Conservation (phyloP, 1,139 yeast species). For the Lodderomyces margitis region DNA sequence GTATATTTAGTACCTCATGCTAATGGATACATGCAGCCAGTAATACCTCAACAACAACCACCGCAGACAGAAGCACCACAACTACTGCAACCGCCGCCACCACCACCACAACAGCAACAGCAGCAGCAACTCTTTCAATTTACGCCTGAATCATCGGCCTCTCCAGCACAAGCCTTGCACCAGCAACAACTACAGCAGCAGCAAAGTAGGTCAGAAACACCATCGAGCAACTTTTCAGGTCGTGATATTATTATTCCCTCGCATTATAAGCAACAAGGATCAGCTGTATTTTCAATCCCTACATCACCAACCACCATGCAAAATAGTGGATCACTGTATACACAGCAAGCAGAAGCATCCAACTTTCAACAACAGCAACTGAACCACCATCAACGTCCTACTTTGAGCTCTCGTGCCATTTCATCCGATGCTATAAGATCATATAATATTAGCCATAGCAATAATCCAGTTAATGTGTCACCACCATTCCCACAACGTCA, state of each 20-base stretch:
- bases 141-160: conserved; percentile 3
- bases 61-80: conserved; percentile 9
- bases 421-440: conserved; percentile 15
- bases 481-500: conserved; percentile 10
- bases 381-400: conserved; percentile 7
- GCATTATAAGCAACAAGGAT: conserved; percentile 21
- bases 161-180: conserved; percentile 8
- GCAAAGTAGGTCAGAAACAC: conserved; percentile 8
- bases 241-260: conserved; percentile 4
- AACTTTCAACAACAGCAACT: not conserved
- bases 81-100: conserved; percentile 9
- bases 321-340: conserved; percentile 4
- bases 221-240: not conserved
- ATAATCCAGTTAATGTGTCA: conserved; percentile 6
- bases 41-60: conserved; percentile 8
- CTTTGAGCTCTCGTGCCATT: conserved; percentile 9
- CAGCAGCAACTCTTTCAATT: not conserved
- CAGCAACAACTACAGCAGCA: conserved; percentile 8
- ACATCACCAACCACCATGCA: conserved; percentile 25
- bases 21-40: conserved; percentile 14
- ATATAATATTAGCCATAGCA: conserved; percentile 8
- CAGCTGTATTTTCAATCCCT: conserved; percentile 27
- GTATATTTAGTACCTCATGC: conserved; percentile 34
- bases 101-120: conserved; percentile 12
- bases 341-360: not conserved